Conservation (phyloP, 192 early-diverging fungal genomes). For the Kappamyces sp. region DNA sequence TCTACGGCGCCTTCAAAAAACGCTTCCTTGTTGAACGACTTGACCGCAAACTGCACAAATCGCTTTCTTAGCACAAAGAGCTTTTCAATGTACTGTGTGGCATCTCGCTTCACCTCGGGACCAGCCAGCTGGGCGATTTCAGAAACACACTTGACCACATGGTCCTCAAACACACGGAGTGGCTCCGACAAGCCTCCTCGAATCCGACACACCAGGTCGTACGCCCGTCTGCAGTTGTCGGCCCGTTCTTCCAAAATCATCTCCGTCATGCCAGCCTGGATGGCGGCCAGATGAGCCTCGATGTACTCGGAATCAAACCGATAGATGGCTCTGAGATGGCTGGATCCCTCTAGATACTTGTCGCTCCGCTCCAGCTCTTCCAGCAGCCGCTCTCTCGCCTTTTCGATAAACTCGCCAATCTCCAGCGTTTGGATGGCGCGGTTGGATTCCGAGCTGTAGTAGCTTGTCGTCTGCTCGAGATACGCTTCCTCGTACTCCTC, state of each 20-base stretch:
- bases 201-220: constrained; percentile 59
- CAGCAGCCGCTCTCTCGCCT: constrained; percentile 20
- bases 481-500: constrained; percentile 75
- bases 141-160: constrained; percentile 54
- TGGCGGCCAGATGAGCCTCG: constrained; percentile 52
- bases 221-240: constrained; percentile 62
- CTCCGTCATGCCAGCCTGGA: constrained; percentile 61
- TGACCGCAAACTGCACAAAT: constrained; percentile 50
- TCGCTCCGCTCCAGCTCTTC: not conserved
- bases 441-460: constrained; percentile 66
- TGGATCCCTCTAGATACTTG: not conserved
- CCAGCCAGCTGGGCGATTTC: constrained; percentile 42
- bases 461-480: constrained; percentile 55
- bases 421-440: constrained; percentile 43
- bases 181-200: constrained; percentile 55
- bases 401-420: constrained; percentile 69
- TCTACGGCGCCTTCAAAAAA: constrained; percentile 72
- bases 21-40: constrained; percentile 61
- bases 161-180: constrained; percentile 57
- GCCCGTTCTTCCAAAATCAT: constrained; percentile 62
- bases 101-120: constrained; percentile 42
- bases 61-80: constrained; percentile 60
- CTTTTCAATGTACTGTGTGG: constrained; percentile 32
- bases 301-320: constrained; percentile 75
- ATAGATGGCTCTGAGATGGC: constrained; percentile 43